These are phyloP conservation scores for Zarea fungicola DNA, from an alignment of 2,329 filamentous ascomycete species.

Conservation along the genomic window DNA sequence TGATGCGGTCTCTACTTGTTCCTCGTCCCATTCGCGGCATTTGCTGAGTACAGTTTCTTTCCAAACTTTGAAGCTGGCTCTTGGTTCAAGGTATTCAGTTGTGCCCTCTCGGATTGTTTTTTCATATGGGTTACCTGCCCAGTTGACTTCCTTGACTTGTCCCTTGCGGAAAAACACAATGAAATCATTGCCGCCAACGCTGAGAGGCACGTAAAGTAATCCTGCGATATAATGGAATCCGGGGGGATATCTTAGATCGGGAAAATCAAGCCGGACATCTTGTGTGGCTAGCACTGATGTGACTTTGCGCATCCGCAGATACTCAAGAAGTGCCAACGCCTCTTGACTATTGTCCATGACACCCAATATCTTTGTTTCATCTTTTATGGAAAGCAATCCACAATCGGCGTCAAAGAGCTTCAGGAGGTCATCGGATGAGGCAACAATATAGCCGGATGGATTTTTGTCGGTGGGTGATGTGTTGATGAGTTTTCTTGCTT, in stretches of 20 bases:
- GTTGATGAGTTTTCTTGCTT: slow-evolving; percentile 84
- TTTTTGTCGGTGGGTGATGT: slow-evolving; percentile 76
- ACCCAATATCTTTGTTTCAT: slow-evolving; percentile 85
- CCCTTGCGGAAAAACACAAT: slow-evolving; percentile 86
- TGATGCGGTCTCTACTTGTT: slow-evolving; percentile 83
- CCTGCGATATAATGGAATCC: slow-evolving; percentile 76
- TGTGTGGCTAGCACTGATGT: slow-evolving; percentile 73
- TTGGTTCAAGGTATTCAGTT: slow-evolving; percentile 67
- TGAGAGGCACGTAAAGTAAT: slow-evolving; percentile 75
- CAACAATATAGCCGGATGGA: slow-evolving; percentile 84
- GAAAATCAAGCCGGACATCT: slow-evolving; percentile 71
- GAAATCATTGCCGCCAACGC: slow-evolving; percentile 70
- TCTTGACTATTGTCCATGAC: slow-evolving; percentile 72
- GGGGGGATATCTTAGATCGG: slow-evolving; percentile 71
- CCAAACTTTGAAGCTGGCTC: slow-evolving; percentile 76
- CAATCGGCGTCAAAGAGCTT: slow-evolving; percentile 85
- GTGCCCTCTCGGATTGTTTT: slow-evolving; percentile 70
- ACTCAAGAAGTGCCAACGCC: slow-evolving; percentile 77
- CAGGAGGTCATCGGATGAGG: slow-evolving; percentile 78
- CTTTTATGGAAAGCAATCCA: slow-evolving; percentile 74
- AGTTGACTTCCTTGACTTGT: slow-evolving; percentile 71
- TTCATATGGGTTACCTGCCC: slow-evolving; percentile 83
- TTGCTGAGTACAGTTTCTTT: slow-evolving; percentile 75
- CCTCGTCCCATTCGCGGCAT: slow-evolving; percentile 82
- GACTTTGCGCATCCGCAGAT: slow-evolving; percentile 69